phyloP scores from a whole-genome alignment of 83 land plant genomes.

The Picea mariana region DNA sequence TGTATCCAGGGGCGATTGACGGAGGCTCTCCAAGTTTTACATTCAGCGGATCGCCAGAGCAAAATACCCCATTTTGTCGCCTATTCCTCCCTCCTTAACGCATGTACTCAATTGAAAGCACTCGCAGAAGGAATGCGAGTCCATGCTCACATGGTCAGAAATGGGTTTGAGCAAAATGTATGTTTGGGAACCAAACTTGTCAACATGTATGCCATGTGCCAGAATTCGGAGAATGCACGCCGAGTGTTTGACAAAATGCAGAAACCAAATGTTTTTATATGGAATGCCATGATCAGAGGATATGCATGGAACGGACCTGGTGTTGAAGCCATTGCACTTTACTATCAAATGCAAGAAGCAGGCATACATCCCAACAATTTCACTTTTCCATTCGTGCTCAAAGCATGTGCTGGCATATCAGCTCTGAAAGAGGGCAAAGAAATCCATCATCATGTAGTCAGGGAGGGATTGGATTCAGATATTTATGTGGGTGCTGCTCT shows the following conservation, averaged over 20 bases:
- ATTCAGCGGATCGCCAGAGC: background rate
- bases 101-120: slow-evolving; percentile 19
- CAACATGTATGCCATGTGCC: background rate
- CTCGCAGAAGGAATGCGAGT: slow-evolving; percentile 20
- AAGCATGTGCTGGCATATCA: slow-evolving; percentile 24
- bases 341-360: slow-evolving; percentile 10
- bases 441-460: slow-evolving; percentile 7
- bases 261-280: slow-evolving; percentile 17
- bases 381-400: slow-evolving; percentile 27
- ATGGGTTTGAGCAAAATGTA: slow-evolving; percentile 15
- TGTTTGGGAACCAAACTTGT: slow-evolving; percentile 17
- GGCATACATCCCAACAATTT: slow-evolving; percentile 12
- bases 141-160: slow-evolving; percentile 27
- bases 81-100: slow-evolving; percentile 17
- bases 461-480: background rate
- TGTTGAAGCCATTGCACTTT: slow-evolving; percentile 6
- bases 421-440: slow-evolving; percentile 15
- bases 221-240: slow-evolving; percentile 16
- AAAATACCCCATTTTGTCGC: background rate
- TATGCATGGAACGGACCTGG: slow-evolving; percentile 15
- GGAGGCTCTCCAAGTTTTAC: slow-evolving; percentile 10
- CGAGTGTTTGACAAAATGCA: slow-evolving; percentile 25
- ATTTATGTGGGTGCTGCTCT: slow-evolving; percentile 26
- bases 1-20: background rate
- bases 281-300: slow-evolving; percentile 31